A percentile compares a stretch with the other conserved stretches of the same genome.
Evolutionary conservation across 1,284 basidiomycete genomes (phyloP).

Genomic region (Melampsora larici-populina): DNA sequence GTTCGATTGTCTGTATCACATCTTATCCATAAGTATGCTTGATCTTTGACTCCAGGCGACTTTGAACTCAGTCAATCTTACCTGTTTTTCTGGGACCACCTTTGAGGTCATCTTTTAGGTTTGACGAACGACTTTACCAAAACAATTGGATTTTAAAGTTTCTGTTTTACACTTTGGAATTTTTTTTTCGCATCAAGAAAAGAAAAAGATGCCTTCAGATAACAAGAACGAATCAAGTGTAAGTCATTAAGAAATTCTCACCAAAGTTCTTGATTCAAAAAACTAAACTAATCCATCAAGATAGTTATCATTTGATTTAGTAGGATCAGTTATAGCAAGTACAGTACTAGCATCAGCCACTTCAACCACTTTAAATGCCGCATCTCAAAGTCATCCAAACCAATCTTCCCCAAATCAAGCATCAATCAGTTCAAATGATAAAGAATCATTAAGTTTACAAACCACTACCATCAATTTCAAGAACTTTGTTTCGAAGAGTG

Average conservation of each 20-base stretch:
- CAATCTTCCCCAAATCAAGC: neutral
- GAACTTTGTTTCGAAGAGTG: constrained; percentile 38
- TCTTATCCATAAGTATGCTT: too few species aligned
- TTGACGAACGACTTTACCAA: too few species aligned
- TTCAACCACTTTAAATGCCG: neutral
- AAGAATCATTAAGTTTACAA: constrained; percentile 35
- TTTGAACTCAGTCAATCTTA: constrained; percentile 62
- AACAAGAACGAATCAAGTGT: too few species aligned
- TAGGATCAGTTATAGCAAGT: neutral
- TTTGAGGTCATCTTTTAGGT: too few species aligned
- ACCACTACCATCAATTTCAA: constrained; percentile 37
- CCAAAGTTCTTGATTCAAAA: too few species aligned
- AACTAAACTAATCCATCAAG: neutral
- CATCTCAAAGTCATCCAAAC: too few species aligned
- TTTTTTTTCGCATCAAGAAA: too few species aligned
- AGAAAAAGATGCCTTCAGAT: too few species aligned
- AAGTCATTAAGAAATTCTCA: too few species aligned
- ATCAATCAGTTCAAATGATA: constrained; percentile 9
- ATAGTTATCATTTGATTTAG: neutral
- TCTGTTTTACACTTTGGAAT: too few species aligned
- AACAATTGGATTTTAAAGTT: too few species aligned
- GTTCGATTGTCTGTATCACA: too few species aligned
- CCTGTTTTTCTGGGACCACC: constrained; percentile 89
- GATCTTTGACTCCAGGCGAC: neutral
- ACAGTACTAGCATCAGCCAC: neutral